Conservation (phyloP, 1,139 yeast genomes). For the Pichiaceae sp. region DNA sequence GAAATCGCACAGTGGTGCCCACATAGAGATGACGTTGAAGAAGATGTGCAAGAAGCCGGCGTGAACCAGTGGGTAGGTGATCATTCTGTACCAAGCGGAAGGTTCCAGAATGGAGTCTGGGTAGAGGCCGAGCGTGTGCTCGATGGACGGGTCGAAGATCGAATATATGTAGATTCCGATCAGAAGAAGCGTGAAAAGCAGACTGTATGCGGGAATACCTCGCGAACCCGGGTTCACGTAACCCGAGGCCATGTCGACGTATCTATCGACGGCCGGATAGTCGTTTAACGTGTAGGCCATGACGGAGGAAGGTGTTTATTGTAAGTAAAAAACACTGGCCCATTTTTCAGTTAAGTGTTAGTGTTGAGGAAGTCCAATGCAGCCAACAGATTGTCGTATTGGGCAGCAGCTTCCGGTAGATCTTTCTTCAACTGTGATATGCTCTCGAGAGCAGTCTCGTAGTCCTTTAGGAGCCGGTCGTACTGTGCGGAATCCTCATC, state of each 20-base stretch:
- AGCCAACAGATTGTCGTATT: constrained; percentile 1
- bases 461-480: background rate
- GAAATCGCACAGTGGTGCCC: constrained; percentile 57
- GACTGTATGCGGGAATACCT: constrained; percentile 1
- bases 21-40: constrained; percentile 51
- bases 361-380: constrained; percentile 2
- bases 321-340: background rate
- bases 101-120: constrained; percentile 51
- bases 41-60: constrained; percentile 51
- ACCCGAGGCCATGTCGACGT: background rate
- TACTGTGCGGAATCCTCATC: background rate
- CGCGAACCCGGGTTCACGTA: constrained; percentile 1
- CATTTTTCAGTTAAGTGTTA: background rate
- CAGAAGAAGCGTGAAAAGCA: constrained; percentile 11
- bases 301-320: background rate
- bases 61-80: constrained; percentile 74
- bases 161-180: constrained; percentile 32
- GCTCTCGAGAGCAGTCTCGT: background rate
- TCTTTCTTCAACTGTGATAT: constrained; percentile 1
- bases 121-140: constrained; percentile 30
- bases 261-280: background rate
- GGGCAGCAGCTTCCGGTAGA: background rate
- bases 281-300: background rate
- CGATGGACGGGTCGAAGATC: constrained; percentile 24
- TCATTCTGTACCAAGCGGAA: constrained; percentile 48